A percentile compares a stretch with the other conserved stretches of the same genome.
phyloP scores from a whole-genome alignment of 768 basidiomycete species.

The Boletus rubropictus region DNA sequence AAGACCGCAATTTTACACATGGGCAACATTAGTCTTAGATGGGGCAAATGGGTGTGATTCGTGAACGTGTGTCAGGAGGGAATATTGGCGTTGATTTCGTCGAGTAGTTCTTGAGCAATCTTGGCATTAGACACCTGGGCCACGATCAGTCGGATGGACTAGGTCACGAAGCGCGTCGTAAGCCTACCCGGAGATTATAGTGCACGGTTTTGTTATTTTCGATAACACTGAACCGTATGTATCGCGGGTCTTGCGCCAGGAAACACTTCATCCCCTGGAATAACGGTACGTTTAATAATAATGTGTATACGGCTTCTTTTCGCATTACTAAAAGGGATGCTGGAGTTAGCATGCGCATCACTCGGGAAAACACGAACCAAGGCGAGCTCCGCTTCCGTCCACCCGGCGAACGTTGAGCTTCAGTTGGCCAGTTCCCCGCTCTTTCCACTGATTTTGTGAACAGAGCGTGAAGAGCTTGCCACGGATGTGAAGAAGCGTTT shows the following conservation, averaged over 20 bases:
- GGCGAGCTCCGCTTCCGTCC: constrained; percentile 64
- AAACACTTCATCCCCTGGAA: constrained; percentile 75
- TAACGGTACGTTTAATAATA: constrained; percentile 68
- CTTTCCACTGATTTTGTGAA: constrained; percentile 63
- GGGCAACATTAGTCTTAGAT: constrained; percentile 32
- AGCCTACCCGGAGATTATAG: constrained; percentile 68
- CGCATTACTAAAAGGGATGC: constrained; percentile 58
- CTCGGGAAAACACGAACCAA: constrained; percentile 38
- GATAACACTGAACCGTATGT: constrained; percentile 69
- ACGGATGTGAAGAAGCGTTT: constrained; percentile 68
- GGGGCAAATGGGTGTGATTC: constrained; percentile 19
- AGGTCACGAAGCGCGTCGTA: neutral
- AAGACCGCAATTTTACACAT: constrained; percentile 29
- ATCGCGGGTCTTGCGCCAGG: constrained; percentile 72
- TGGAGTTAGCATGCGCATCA: constrained; percentile 7
- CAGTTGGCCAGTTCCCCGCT: constrained; percentile 66
- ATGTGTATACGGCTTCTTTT: constrained; percentile 74
- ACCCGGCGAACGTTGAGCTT: constrained; percentile 60
- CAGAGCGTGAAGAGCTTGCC: constrained; percentile 67
- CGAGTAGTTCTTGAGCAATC: constrained; percentile 63
- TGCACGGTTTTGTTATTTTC: constrained; percentile 56
- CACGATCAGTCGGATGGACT: neutral
- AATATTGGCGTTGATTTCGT: constrained; percentile 44
- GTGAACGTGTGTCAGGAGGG: constrained; percentile 28
- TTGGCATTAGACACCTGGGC: constrained; percentile 60